A percentile compares a stretch with the other conserved stretches of the same genome.
Conservation (phyloP, 1,284 basidiomycete genomes). For the Fomitopsis palustris region DNA sequence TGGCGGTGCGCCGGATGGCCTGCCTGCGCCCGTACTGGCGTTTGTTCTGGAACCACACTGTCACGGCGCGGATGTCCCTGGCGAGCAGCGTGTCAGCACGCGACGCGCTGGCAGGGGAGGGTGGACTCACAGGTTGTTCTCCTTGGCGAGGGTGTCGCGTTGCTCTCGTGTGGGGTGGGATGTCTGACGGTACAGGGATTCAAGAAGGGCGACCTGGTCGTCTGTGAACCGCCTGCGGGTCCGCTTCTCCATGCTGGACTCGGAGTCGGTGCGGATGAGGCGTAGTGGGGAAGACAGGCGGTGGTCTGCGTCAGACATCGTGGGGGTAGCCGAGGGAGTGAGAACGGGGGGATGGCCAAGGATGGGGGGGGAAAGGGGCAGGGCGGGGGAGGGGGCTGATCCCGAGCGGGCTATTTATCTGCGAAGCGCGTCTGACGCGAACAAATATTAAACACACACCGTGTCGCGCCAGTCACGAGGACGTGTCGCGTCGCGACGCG, state of each 20-base stretch:
- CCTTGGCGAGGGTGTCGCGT: conserved; percentile 56
- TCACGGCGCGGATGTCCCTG: conserved; percentile 75
- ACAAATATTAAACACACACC: neutral
- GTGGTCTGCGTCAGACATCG: conserved; percentile 5
- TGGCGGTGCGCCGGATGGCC: conserved; percentile 26
- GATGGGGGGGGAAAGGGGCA: neutral
- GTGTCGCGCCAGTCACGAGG: neutral
- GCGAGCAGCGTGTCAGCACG: neutral
- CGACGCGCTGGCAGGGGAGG: conserved; percentile 7
- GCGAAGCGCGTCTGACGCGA: conserved; percentile 1
- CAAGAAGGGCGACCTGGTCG: conserved; percentile 66
- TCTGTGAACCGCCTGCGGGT: conserved; percentile 70
- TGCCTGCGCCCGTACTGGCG: conserved; percentile 71
- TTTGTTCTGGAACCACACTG: conserved; percentile 82
- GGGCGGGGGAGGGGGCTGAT: neutral
- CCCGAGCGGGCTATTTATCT: neutral
- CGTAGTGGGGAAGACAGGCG: conserved; percentile 6
- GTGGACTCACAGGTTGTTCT: conserved; percentile 56
- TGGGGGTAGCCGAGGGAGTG: conserved; percentile 9
- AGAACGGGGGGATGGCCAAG: neutral
- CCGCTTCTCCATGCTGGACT: conserved; percentile 33
- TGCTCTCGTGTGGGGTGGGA: conserved; percentile 72
- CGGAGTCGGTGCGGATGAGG: conserved; percentile 26
- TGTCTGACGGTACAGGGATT: conserved; percentile 64
- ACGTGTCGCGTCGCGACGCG: neutral